A percentile compares a stretch with the other conserved stretches of the same genome.
Conservation (phyloP, 306 rosid species). For the Psophocarpus tetragonolobus region DNA sequence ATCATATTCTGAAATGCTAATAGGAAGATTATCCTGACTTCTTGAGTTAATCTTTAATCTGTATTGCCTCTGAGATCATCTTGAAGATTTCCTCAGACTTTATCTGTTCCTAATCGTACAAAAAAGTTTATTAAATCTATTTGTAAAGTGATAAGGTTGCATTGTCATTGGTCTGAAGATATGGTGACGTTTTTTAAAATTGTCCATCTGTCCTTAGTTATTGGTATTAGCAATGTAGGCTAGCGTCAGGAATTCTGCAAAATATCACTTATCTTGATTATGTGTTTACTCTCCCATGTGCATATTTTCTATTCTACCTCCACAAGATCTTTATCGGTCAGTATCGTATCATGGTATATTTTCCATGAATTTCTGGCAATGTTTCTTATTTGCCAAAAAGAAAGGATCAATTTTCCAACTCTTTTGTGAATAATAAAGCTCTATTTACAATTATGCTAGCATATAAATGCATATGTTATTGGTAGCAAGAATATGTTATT, state of each 20-base stretch:
- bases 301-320: not conserved
- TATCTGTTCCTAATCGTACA: not conserved
- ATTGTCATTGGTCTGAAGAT: not conserved
- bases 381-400: constrained; percentile 6
- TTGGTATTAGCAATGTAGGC: not conserved
- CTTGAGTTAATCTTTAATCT: not conserved
- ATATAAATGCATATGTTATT: not conserved
- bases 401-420: not conserved
- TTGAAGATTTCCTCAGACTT: not conserved
- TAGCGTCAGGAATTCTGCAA: not conserved
- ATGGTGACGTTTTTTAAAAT: not conserved
- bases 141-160: not conserved
- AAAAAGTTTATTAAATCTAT: not conserved
- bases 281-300: not conserved
- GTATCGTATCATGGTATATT: constrained; percentile 13
- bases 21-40: not conserved
- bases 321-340: constrained; percentile 14
- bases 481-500: not conserved
- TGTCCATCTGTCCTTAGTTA: not conserved
- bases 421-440: not conserved
- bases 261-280: not conserved
- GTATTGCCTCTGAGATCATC: not conserved
- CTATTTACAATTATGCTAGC: constrained; percentile 2
- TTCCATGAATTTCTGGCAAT: not conserved
- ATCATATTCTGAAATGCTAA: not conserved